phyloP scores from a whole-genome alignment of 2,329 filamentous ascomycete species.

The Neocatenulostroma microsporum region DNA sequence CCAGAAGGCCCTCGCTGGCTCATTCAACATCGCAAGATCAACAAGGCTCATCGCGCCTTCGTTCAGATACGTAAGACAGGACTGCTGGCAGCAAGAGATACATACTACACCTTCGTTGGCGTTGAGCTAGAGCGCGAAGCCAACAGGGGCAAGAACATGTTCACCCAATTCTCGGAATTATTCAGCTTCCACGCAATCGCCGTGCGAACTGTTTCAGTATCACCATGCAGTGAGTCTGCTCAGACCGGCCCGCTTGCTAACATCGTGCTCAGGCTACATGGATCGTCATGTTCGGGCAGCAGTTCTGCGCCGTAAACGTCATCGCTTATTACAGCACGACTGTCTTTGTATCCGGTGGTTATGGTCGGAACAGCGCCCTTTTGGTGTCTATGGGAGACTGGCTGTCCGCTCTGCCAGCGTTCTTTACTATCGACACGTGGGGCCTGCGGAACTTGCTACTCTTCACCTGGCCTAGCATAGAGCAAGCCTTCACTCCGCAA shows the following conservation, averaged over 20 bases:
- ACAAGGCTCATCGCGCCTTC: constrained; percentile 31
- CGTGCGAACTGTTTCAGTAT: constrained; percentile 22
- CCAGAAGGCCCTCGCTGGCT: constrained; percentile 35
- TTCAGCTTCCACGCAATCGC: constrained; percentile 26
- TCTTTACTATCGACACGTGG: constrained; percentile 38
- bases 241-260: background rate
- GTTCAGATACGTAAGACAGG: constrained; percentile 27
- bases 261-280: background rate
- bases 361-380: constrained; percentile 18
- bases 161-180: constrained; percentile 33
- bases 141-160: constrained; percentile 18
- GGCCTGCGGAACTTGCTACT: constrained; percentile 39
- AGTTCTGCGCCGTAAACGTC: constrained; percentile 24
- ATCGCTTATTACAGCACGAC: constrained; percentile 27
- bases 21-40: constrained; percentile 33
- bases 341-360: constrained; percentile 25
- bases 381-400: constrained; percentile 27
- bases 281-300: constrained; percentile 28
- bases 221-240: background rate
- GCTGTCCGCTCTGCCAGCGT: constrained; percentile 18
- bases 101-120: too few species aligned
- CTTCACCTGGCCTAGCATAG: constrained; percentile 42
- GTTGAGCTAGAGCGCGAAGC: constrained; percentile 28
- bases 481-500: constrained; percentile 41
- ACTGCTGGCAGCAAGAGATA: constrained; percentile 35